Evolutionary conservation across 2,329 filamentous ascomycete species (phyloP).

Genomic region (Trichocomaceae sp.): DNA sequence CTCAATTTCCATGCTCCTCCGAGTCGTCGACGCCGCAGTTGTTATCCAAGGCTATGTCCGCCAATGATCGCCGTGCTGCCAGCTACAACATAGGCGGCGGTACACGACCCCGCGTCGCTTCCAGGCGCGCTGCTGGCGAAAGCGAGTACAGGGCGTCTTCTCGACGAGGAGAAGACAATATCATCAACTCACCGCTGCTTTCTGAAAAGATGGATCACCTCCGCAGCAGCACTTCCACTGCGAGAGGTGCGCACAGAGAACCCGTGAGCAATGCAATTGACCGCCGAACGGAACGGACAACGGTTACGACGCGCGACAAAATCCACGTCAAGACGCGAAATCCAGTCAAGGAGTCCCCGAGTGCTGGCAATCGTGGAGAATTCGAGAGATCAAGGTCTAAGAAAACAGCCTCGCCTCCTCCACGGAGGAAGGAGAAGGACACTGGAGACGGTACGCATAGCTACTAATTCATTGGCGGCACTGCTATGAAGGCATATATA

Average conservation of each 20-base stretch:
- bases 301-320: constrained; percentile 59
- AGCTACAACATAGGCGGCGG: constrained; percentile 28
- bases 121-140: constrained; percentile 30
- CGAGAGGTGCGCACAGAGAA: constrained; percentile 30
- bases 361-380: constrained; percentile 28
- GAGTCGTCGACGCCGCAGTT: background rate
- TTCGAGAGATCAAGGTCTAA: constrained; percentile 29
- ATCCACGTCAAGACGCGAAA: constrained; percentile 55
- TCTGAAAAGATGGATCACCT: constrained; percentile 24
- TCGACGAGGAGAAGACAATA: constrained; percentile 23
- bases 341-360: constrained; percentile 41
- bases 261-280: constrained; percentile 29
- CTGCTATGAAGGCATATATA: background rate
- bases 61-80: constrained; percentile 35
- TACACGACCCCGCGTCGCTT: constrained; percentile 34
- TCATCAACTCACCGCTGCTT: constrained; percentile 24
- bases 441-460: constrained; percentile 25
- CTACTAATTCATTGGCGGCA: background rate
- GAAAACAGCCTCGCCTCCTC: constrained; percentile 22
- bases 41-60: constrained; percentile 27
- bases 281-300: constrained; percentile 34
- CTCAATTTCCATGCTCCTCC: background rate
- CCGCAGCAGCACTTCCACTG: constrained; percentile 26
- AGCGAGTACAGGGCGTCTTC: constrained; percentile 1
- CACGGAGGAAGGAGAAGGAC: constrained; percentile 29